These are phyloP conservation scores for Geosmithia putterillii DNA, from an alignment of 2,329 filamentous ascomycete genomes.

Conservation along the genomic window DNA sequence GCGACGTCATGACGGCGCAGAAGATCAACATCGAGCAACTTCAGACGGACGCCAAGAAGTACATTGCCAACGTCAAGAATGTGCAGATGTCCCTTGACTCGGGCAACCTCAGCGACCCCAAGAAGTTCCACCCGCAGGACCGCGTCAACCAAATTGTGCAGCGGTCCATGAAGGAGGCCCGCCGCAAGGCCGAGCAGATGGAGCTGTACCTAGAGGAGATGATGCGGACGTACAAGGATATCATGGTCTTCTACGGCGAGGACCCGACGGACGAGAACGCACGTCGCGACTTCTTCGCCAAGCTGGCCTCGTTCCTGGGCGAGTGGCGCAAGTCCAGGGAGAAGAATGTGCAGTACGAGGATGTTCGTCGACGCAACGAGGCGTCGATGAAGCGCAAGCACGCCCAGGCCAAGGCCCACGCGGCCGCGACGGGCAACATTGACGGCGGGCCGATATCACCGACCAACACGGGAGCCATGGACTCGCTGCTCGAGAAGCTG, in stretches of 20 bases:
- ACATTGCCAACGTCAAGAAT: constrained; percentile 91
- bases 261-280: constrained; percentile 85
- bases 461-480: constrained; percentile 80
- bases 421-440: constrained; percentile 32
- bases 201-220: constrained; percentile 88
- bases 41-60: constrained; percentile 74
- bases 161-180: constrained; percentile 89
- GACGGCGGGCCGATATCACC: constrained; percentile 42
- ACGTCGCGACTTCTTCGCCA: constrained; percentile 89
- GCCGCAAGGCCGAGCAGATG: constrained; percentile 93
- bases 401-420: constrained; percentile 50
- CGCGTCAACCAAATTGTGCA: constrained; percentile 86
- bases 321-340: constrained; percentile 96
- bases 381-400: constrained; percentile 86
- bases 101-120: constrained; percentile 89
- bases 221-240: constrained; percentile 82
- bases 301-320: constrained; percentile 76
- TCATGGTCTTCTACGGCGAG: constrained; percentile 94
- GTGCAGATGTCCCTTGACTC: constrained; percentile 85
- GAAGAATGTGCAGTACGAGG: constrained; percentile 80
- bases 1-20: constrained; percentile 62
- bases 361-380: constrained; percentile 74
- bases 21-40: constrained; percentile 95
- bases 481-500: constrained; percentile 86
- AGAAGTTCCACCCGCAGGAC: constrained; percentile 96